Evolutionary conservation across 129 eudicot genomes (phyloP).

Genomic region (Centaurea solstitialis): DNA sequence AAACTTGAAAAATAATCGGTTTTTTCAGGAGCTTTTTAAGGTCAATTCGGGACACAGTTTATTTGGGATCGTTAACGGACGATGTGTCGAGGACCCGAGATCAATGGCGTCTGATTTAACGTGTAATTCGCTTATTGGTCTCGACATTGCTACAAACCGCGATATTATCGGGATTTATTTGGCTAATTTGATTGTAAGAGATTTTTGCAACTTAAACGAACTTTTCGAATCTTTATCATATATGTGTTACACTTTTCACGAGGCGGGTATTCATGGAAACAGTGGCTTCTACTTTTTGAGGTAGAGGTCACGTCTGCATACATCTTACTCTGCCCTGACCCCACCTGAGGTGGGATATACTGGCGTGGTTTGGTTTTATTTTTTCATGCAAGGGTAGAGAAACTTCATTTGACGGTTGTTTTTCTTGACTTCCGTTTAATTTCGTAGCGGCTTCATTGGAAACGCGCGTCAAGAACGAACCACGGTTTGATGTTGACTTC

Average conservation of each 20-base stretch:
- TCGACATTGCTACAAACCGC: conserved; percentile 81
- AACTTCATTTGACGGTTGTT: background rate
- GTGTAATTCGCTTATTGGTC: conserved; percentile 66
- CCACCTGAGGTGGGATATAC: background rate
- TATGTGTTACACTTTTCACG: background rate
- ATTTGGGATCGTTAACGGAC: conserved; percentile 86
- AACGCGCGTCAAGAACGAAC: conserved; percentile 79
- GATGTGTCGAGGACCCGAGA: conserved; percentile 86
- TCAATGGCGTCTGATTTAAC: conserved; percentile 83
- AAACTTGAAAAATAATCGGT: conserved; percentile 2
- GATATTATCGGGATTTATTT: conserved; percentile 87
- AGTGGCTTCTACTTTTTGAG: background rate
- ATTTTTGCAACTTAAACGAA: background rate
- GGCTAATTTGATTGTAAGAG: conserved; percentile 84
- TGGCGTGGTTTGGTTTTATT: background rate
- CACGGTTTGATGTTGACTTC: conserved; percentile 87
- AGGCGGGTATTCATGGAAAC: background rate
- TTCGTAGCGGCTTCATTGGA: conserved; percentile 85
- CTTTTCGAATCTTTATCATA: background rate
- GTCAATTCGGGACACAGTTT: conserved; percentile 80
- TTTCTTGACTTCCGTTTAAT: conserved; percentile 1
- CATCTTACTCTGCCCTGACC: background rate
- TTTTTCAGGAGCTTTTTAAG: conserved; percentile 77
- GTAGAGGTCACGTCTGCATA: background rate
- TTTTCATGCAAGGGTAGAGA: background rate